phyloP scores from a whole-genome alignment of 345 rosid species.

The Salix suchowensis region DNA sequence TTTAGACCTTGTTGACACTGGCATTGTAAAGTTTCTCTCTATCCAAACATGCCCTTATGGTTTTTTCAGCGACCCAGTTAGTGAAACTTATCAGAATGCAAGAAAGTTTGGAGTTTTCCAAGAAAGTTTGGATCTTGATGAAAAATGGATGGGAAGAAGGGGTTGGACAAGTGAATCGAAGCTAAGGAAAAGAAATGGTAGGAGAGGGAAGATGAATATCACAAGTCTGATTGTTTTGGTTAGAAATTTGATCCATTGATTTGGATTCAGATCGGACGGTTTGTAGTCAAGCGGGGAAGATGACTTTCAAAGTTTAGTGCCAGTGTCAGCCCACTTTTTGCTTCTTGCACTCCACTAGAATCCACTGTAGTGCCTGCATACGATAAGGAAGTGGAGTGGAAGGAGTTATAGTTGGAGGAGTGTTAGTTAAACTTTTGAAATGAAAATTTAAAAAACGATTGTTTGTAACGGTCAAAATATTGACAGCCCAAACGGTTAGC shows the following conservation, averaged over 20 bases:
- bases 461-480: constrained; percentile 54
- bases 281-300: constrained; percentile 26
- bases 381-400: constrained; percentile 9
- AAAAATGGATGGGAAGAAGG: background rate
- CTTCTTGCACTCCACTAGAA: constrained; percentile 5
- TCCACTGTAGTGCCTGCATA: background rate
- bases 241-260: constrained; percentile 26
- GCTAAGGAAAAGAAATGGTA: constrained; percentile 1
- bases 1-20: constrained; percentile 80
- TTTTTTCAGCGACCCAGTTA: constrained; percentile 21
- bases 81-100: constrained; percentile 13
- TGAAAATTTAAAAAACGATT: constrained; percentile 22
- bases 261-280: constrained; percentile 32
- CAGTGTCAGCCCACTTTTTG: constrained; percentile 24
- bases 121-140: constrained; percentile 10
- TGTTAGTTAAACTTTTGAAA: constrained; percentile 6
- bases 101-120: constrained; percentile 12
- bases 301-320: constrained; percentile 21
- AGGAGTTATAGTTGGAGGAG: constrained; percentile 19
- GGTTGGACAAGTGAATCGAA: background rate
- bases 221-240: constrained; percentile 10
- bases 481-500: constrained; percentile 38
- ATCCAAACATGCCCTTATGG: constrained; percentile 45
- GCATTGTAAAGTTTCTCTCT: constrained; percentile 51
- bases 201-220: constrained; percentile 23